Evolutionary conservation across 2,329 filamentous ascomycete species (phyloP).

Genomic region (Emericellopsis atlantica): DNA sequence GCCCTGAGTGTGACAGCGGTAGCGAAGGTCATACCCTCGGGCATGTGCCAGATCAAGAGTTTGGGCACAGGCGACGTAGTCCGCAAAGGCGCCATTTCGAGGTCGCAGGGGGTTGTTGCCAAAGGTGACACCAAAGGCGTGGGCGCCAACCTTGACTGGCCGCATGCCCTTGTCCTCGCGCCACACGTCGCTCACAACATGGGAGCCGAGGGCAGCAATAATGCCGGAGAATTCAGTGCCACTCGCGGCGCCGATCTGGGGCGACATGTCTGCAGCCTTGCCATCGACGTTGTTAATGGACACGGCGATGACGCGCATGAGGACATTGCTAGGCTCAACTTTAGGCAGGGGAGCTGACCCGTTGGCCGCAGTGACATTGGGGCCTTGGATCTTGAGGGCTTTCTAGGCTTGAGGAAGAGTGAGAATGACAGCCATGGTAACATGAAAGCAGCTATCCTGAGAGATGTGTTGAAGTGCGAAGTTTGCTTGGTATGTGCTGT

Average conservation of each 20-base stretch:
- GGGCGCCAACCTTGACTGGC: constrained; percentile 4
- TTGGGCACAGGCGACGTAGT: constrained; percentile 5
- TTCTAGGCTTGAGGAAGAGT: background rate
- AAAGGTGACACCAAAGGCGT: constrained; percentile 5
- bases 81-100: constrained; percentile 7
- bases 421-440: no score
- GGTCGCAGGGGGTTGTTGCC: constrained; percentile 6
- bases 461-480: no score
- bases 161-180: constrained; percentile 2
- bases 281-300: constrained; percentile 8
- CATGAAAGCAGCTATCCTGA: no score
- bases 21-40: background rate
- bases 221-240: constrained; percentile 8
- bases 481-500: no score
- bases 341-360: background rate
- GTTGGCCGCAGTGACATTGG: background rate
- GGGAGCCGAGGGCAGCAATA: constrained; percentile 3
- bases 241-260: constrained; percentile 6
- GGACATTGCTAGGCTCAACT: background rate
- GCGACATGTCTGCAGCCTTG: constrained; percentile 9
- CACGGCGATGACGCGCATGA: constrained; percentile 2
- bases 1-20: background rate
- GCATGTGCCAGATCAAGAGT: constrained; percentile 5
- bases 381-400: background rate
- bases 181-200: constrained; percentile 4